Percentiles rank a stretch among this genome's conserved stretches.
Conservation (phyloP, 768 basidiomycete genomes). For the Porphyrellus cyaneotinctus region DNA sequence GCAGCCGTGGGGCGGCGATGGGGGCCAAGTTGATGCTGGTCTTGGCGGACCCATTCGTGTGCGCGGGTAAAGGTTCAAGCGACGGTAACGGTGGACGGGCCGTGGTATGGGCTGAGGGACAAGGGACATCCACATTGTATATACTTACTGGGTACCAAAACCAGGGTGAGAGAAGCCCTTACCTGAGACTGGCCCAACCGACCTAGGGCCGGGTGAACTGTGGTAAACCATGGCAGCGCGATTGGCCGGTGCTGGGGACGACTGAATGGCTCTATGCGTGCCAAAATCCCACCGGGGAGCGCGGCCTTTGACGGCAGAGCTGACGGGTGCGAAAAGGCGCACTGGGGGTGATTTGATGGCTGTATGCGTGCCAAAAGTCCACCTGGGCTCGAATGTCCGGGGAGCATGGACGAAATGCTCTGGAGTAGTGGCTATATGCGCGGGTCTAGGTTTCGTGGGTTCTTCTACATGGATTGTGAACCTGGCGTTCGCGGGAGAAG, state of each 20-base stretch:
- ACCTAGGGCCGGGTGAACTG: conserved; percentile 10
- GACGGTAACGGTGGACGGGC: not conserved
- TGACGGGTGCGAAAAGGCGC: not conserved
- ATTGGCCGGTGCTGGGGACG: conserved; percentile 7
- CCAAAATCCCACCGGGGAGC: not conserved
- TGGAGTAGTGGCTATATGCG: conserved; percentile 17
- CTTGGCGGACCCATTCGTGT: not conserved
- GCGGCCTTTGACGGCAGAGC: too few species aligned
- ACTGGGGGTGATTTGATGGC: conserved; percentile 4
- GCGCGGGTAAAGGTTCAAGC: not conserved
- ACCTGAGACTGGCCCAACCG: conserved; percentile 10
- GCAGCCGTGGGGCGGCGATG: too few species aligned
- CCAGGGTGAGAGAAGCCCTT: not conserved
- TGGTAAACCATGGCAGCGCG: not conserved
- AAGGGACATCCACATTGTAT: not conserved
- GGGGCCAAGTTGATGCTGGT: too few species aligned
- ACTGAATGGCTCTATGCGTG: not conserved
- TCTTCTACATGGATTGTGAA: not conserved
- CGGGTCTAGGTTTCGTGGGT: not conserved
- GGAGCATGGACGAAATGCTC: not conserved
- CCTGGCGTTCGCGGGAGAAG: too few species aligned
- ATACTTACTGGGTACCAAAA: conserved; percentile 1
- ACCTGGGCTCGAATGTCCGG: not conserved
- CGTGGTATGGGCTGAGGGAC: conserved; percentile 6
- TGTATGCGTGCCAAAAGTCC: not conserved